Conservation (phyloP, 805 yeast species). For the Candida ponderosae region DNA sequence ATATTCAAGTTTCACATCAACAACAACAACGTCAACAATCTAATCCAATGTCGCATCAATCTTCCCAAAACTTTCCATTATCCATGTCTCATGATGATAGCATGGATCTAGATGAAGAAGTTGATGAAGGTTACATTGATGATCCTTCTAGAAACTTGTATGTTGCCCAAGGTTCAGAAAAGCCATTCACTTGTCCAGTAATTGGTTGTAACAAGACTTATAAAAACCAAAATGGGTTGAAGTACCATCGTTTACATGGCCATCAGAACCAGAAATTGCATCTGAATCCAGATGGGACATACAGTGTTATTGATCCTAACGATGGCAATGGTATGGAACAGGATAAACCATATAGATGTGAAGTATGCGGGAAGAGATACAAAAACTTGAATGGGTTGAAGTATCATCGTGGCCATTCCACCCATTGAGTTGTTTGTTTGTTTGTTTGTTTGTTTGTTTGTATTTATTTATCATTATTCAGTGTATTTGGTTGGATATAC, state of each 20-base stretch:
- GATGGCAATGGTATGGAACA: constrained; percentile 94
- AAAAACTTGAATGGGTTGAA: constrained; percentile 94
- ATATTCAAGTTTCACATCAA: constrained; percentile 6
- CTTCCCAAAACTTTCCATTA: constrained; percentile 25
- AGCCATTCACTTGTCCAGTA: constrained; percentile 96
- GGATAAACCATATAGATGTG: constrained; percentile 97
- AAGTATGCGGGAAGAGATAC: constrained; percentile 95
- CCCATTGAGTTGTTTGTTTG: constrained; percentile 47
- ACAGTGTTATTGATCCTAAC: constrained; percentile 87
- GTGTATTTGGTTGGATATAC: no score
- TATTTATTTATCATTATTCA: no score
- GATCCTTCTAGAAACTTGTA: constrained; percentile 95
- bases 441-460: background rate
- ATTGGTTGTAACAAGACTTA: constrained; percentile 97
- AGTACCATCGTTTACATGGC: constrained; percentile 92
- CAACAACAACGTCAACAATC: background rate
- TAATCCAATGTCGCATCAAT: constrained; percentile 10
- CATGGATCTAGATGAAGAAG: constrained; percentile 40
- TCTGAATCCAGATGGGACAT: constrained; percentile 89
- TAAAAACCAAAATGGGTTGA: constrained; percentile 94
- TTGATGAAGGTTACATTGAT: constrained; percentile 77
- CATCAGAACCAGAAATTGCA: constrained; percentile 92
- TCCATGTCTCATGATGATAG: constrained; percentile 20
- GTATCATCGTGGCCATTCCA: constrained; percentile 97
- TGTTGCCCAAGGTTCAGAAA: constrained; percentile 87